These are phyloP conservation scores for Saturnispora saitoi DNA, from an alignment of 805 yeast genomes.

Conservation along the genomic window DNA sequence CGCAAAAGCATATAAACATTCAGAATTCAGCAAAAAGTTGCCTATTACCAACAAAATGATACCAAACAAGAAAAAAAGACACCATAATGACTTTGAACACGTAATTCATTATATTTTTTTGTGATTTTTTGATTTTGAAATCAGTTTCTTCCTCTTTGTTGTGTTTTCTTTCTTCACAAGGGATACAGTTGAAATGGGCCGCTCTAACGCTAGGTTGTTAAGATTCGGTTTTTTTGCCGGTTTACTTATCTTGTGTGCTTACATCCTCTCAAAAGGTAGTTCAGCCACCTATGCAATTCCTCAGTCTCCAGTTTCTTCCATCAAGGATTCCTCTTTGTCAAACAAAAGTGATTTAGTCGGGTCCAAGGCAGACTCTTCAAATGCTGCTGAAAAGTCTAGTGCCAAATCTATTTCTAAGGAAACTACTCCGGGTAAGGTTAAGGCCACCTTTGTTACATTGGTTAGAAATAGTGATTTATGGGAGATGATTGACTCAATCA, in stretches of 20 bases:
- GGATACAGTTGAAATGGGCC: conserved; percentile 26
- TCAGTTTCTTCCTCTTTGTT: neutral
- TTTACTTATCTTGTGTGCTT: conserved; percentile 39
- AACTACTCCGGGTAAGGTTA: conserved; percentile 34
- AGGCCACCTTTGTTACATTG: conserved; percentile 74
- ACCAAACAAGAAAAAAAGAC: neutral
- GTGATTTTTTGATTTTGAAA: neutral
- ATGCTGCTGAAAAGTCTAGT: conserved; percentile 8
- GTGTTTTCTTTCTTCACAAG: neutral
- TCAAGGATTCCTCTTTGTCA: neutral
- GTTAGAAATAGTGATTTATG: conserved; percentile 71
- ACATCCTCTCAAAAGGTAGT: conserved; percentile 40
- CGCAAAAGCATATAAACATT: neutral
- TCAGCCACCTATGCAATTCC: conserved; percentile 24
- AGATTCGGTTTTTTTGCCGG: conserved; percentile 41
- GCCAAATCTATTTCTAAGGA: neutral
- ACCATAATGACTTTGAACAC: neutral
- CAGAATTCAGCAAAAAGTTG: neutral
- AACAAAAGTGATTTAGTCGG: neutral
- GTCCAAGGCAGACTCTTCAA: conserved; percentile 5
- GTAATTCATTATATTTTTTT: neutral
- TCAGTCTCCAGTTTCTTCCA: conserved; percentile 3
- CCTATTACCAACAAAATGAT: neutral
- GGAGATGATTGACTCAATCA: conserved; percentile 53
- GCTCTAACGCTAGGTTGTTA: conserved; percentile 40